Percentiles rank a stretch among this genome's conserved stretches.
phyloP scores from a whole-genome alignment of 2,329 filamentous ascomycete genomes.

The Alternaria alternata region DNA sequence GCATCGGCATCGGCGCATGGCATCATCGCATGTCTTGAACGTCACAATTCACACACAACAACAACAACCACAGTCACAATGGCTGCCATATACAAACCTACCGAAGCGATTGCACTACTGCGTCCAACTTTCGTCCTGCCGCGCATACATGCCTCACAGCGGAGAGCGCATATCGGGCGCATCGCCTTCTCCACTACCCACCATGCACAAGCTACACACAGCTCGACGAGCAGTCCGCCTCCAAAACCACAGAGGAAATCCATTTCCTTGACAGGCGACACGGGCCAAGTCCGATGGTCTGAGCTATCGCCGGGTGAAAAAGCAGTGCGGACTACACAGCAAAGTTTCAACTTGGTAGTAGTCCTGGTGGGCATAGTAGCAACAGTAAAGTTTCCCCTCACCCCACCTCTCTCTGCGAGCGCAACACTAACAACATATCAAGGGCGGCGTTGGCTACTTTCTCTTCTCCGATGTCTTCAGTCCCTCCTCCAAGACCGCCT shows the following conservation, averaged over 20 bases:
- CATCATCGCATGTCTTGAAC: not conserved
- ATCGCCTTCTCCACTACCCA: constrained; percentile 38
- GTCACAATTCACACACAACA: constrained; percentile 9
- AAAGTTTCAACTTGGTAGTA: constrained; percentile 86
- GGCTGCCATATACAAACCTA: constrained; percentile 41
- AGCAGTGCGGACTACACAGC: constrained; percentile 83
- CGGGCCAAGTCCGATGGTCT: constrained; percentile 81
- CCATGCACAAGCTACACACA: constrained; percentile 39
- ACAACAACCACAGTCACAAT: constrained; percentile 25
- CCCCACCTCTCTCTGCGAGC: not conserved
- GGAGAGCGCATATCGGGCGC: constrained; percentile 20
- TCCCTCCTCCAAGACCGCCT: constrained; percentile 80
- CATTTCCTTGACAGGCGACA: constrained; percentile 86
- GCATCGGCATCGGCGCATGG: not conserved
- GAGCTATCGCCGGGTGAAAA: constrained; percentile 81
- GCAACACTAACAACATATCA: constrained; percentile 12
- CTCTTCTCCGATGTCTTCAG: constrained; percentile 50
- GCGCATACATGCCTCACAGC: constrained; percentile 24
- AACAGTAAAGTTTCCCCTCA: constrained; percentile 65
- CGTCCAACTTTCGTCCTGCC: constrained; percentile 35
- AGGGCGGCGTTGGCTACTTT: constrained; percentile 73
- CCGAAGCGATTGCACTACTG: constrained; percentile 42
- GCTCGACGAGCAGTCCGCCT: constrained; percentile 29
- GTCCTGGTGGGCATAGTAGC: constrained; percentile 77
- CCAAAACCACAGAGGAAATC: constrained; percentile 66